Base-by-base conservation (phyloP, 352 stramenopile species). In the Globisporangium takayamanum region DNA sequence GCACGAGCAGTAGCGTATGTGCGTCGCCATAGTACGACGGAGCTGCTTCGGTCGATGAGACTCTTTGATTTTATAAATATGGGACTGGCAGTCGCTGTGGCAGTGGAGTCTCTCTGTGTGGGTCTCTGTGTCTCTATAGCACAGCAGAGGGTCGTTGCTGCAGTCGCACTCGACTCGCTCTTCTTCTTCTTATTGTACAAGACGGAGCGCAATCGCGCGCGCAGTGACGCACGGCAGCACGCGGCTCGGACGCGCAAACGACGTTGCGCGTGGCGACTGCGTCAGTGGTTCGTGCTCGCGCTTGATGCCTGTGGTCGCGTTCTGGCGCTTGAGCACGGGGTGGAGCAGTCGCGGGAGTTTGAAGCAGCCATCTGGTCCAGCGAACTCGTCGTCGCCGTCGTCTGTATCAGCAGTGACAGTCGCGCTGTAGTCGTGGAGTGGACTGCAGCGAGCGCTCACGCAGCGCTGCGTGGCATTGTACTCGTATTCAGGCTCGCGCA, bases 141-240 rank as follows among this genome's bases (percentile, higher is more conserved):
- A 39, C 33, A 39, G 33, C 8, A 12, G 33, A 8, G 33, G 6
- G 33, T 39, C 33, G 33, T 39, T 8, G 33, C 4, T 39, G 33
- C 33, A 8, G 8, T 39, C 33, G 26, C 53, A 42, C 28, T 39
- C 18, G 22, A 26, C 22, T 14, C 30, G 6, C 10, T 14, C 25
- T 25, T 41, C 15, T 20, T 28, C 53, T 47, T 53, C 20, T 54
- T 60, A 60, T 52, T 60, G 55, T 60, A 60, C 55, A 60, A 60
- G 53, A 36, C 55, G 55, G 20, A 60, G 46, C 15, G 50, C 39
- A 20, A 54, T 45, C n/a, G 54, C 28, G 26, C 54, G 46, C 54
- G 54, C 50, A 18, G 52, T 20, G 15, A 53, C 16, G 33, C 55
- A 54, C 22, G 55, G 55, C 8, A 54, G 46, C 36, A 39, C 16